Percentiles rank a stretch among this genome's conserved stretches.
Conservation (phyloP, 768 basidiomycete genomes). For the Kwoniella sp. region DNA sequence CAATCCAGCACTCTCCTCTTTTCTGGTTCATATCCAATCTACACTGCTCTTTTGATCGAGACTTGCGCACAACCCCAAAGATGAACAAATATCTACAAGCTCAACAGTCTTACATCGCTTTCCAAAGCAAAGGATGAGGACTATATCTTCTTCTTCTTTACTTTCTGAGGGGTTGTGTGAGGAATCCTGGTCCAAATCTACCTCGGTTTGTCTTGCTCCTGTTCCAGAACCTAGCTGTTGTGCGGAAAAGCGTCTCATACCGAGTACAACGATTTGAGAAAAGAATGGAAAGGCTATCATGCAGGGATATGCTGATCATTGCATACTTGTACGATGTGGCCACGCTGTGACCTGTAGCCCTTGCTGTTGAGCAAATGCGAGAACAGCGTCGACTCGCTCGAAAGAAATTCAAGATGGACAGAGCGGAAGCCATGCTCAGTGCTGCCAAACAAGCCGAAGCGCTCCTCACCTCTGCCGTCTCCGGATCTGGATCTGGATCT, state of each 20-base stretch:
- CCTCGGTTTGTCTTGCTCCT: too few relatives aligned
- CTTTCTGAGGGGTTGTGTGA: constrained; percentile 12
- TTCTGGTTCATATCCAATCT: too few relatives aligned
- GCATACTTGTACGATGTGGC: too few relatives aligned
- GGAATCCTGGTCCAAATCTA: too few relatives aligned
- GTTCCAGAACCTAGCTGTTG: too few relatives aligned
- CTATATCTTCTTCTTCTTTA: constrained; percentile 51
- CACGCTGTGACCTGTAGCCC: constrained; percentile 59
- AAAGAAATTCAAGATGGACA: constrained; percentile 87
- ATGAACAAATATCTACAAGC: constrained; percentile 55
- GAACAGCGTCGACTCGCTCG: constrained; percentile 83
- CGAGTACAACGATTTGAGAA: too few relatives aligned
- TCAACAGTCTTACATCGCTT: constrained; percentile 55
- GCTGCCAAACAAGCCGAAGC: constrained; percentile 63
- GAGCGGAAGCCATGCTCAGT: constrained; percentile 71
- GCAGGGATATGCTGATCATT: too few relatives aligned
- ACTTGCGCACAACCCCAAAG: constrained; percentile 27
- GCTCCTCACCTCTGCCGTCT: constrained; percentile 34
- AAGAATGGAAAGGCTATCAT: too few relatives aligned
- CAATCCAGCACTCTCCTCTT: too few relatives aligned
- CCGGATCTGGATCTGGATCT: constrained; percentile 19
- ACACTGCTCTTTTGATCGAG: too few relatives aligned
- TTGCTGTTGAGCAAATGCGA: constrained; percentile 89
- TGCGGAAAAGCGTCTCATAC: too few relatives aligned
- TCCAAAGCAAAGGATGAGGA: constrained; percentile 40